These are phyloP conservation scores for Dillenia turbinata DNA, from an alignment of 164 flowering plant genomes.

Conservation along the genomic window DNA sequence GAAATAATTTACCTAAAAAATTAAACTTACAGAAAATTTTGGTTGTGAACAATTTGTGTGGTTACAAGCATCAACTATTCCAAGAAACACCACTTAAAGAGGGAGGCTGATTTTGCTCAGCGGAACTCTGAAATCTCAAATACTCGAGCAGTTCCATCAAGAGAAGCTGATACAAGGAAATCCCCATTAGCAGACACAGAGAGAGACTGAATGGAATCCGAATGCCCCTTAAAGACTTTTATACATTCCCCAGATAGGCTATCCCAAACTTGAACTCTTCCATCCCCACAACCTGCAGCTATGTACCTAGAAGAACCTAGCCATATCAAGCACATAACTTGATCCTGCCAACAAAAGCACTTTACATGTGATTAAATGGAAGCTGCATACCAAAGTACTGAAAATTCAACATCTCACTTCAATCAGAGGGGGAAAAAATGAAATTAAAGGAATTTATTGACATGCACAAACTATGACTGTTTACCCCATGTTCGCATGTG, in stretches of 20 bases:
- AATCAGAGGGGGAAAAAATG: background rate
- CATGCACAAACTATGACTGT: background rate
- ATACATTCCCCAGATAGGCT: slow-evolving; percentile 70
- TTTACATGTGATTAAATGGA: no score
- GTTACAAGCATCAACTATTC: no score
- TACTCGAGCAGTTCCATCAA: slow-evolving; percentile 75
- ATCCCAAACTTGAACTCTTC: slow-evolving; percentile 82
- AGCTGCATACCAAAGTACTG: no score
- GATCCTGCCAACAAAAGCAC: slow-evolving; percentile 42
- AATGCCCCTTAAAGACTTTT: slow-evolving; percentile 63
- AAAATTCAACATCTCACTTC: background rate
- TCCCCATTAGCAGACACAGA: slow-evolving; percentile 46
- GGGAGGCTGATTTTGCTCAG: slow-evolving; percentile 9
- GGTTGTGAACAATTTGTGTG: no score
- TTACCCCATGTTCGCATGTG: slow-evolving; percentile 78
- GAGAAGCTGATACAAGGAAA: slow-evolving; percentile 66
- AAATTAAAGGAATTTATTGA: background rate
- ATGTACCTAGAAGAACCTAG: slow-evolving; percentile 53
- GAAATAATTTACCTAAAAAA: no score
- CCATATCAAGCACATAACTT: slow-evolving; percentile 77
- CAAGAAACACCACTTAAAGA: no score
- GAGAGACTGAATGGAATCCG: slow-evolving; percentile 55
- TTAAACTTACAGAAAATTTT: no score
- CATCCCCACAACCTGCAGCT: slow-evolving; percentile 75
- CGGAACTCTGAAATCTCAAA: slow-evolving; percentile 61